Conservation (phyloP, 352 stramenopile genomes). For the Globisporangium paddicum region DNA sequence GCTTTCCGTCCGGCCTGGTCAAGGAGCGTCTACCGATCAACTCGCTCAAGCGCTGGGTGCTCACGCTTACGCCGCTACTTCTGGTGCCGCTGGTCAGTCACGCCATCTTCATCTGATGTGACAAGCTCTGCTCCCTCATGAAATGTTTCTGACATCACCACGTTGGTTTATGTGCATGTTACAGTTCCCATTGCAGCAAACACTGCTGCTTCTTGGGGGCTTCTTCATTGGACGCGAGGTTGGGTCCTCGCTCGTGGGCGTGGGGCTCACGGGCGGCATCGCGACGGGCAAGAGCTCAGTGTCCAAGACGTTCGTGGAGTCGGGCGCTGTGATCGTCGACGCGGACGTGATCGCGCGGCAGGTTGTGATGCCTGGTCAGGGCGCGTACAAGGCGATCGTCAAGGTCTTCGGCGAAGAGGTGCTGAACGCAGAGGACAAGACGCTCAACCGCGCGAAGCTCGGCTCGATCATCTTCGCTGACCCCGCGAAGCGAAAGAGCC, state of each 20-base stretch:
- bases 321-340: conserved; percentile 74
- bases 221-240: conserved; percentile 39
- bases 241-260: conserved; percentile 56
- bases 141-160: background rate
- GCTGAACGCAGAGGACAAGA: conserved; percentile 69
- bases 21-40: conserved; percentile 44
- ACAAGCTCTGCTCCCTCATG: background rate
- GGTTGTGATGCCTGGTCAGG: conserved; percentile 68
- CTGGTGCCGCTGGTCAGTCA: conserved; percentile 36
- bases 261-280: conserved; percentile 82
- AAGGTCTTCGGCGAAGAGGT: conserved; percentile 60
- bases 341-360: conserved; percentile 75
- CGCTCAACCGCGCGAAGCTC: conserved; percentile 79
- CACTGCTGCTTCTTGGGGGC: conserved; percentile 16
- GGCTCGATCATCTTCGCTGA: conserved; percentile 84
- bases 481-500: conserved; percentile 53
- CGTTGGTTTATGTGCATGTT: background rate
- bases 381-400: conserved; percentile 78
- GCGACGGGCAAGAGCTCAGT: conserved; percentile 84
- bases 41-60: conserved; percentile 37
- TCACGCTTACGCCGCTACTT: conserved; percentile 33
- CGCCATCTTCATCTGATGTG: background rate
- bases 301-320: conserved; percentile 46
- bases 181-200: conserved; percentile 36
- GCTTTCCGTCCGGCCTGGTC: conserved; percentile 37